Evolutionary conservation across 139 green algal genomes (phyloP), one percentile per base, ranked within the genome.

Genomic region (Volvox reticuliferus): DNA sequence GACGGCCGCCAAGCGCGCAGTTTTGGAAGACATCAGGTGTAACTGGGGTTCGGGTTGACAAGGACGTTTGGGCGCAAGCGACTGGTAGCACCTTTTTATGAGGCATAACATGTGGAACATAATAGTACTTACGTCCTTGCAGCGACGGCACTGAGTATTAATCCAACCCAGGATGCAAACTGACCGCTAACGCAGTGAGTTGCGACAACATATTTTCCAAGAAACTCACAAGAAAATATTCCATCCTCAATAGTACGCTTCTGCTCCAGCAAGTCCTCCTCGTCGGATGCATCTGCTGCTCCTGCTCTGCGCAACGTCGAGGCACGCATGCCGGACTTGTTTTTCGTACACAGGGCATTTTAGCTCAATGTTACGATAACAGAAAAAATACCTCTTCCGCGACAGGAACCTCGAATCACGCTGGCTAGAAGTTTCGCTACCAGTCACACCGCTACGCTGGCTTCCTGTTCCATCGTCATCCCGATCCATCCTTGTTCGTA

Each of bases 191-290:
- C 65, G 65, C 65, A 73, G 2, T 24, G 28, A 20, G 18, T 20
- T 36, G 13, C 30, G 2, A 61, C 32, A 61, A 17, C 37, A 44
- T 5, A 36, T 37, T 50, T 22, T 26, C 13, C 50, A n/a, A 86
- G 19, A 32, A 35, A 33, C 82, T 87, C 3, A 87, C 82, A 87
- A 14, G 82, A 68, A 22, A 87, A 87, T 14, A 87, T 5, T 62
- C 82, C 82, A 62, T 87, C 82, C 30, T 87, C 37, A 18, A 87
- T 30, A 21, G 20, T 87, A n/a, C 82, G 82, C 30, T 87, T 87
- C 30, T 87, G 82, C 62, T 87, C 82, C n/a, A 87, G 32, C 16
- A 87, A 63, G 82, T 87, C 82, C 19, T 32, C 63, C 20, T 87
- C 82, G 3, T 87, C 82, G 20, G 80, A 55, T 28, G 36, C 50